These are phyloP conservation scores for Dipteronia sinensis DNA, from an alignment of 345 rosid species.

Conservation along the genomic window DNA sequence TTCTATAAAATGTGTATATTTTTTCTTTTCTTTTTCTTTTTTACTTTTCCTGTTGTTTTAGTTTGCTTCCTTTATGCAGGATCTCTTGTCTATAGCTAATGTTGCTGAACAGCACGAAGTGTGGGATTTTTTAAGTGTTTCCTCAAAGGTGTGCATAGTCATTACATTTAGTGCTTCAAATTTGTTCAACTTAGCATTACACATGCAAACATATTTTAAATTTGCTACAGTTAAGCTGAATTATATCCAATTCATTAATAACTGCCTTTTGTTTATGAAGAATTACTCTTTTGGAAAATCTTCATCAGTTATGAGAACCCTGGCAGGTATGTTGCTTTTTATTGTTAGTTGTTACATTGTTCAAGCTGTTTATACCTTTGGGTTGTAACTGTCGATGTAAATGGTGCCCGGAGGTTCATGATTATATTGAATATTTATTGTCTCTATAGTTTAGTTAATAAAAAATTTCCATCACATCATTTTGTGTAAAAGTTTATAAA, in stretches of 20 bases:
- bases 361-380: background rate
- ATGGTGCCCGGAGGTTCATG: background rate
- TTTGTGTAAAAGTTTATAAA: conserved; percentile 1
- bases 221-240: background rate
- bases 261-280: conserved; percentile 49
- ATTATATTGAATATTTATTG: background rate
- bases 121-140: conserved; percentile 90
- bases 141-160: conserved; percentile 72
- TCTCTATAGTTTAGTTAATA: background rate
- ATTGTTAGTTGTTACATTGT: conserved; percentile 6
- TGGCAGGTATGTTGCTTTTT: conserved; percentile 66
- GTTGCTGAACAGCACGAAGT: conserved; percentile 99
- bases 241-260: conserved; percentile 17
- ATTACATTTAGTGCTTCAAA: background rate
- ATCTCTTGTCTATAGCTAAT: conserved; percentile 92
- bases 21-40: conserved; percentile 10
- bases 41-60: conserved; percentile 14
- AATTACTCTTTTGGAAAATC: conserved; percentile 94
- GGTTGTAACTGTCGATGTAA: background rate
- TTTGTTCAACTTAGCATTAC: background rate
- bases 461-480: background rate
- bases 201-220: background rate
- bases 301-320: conserved; percentile 87
- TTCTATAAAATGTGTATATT: conserved; percentile 13
- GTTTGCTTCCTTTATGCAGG: conserved; percentile 50